A percentile compares a stretch with the other conserved stretches of the same genome.
Evolutionary conservation across 768 basidiomycete species (phyloP).

Genomic region (Boletus pseudopeckii): DNA sequence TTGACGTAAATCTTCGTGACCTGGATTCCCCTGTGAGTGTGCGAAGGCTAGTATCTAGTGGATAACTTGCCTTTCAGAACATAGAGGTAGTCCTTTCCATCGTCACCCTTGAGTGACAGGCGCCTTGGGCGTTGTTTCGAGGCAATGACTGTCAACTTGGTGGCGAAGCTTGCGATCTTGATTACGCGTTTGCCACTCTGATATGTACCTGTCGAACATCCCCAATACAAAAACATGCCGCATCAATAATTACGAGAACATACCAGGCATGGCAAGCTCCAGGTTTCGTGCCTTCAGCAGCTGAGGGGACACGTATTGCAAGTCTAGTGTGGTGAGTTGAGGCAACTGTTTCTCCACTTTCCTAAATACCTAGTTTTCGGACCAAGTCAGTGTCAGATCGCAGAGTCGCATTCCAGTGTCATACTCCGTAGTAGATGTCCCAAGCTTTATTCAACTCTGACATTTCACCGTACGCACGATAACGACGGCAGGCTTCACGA

Average conservation of each 20-base stretch:
- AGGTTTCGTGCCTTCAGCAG: conserved; percentile 85
- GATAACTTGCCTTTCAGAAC: conserved; percentile 68
- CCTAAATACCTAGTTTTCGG: conserved; percentile 73
- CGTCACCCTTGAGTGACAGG: conserved; percentile 80
- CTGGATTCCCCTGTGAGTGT: conserved; percentile 36
- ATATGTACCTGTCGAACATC: conserved; percentile 67
- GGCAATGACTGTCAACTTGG: conserved; percentile 88
- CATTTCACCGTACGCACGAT: conserved; percentile 80
- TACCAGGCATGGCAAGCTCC: conserved; percentile 94
- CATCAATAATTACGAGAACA: not conserved
- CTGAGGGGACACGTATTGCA: conserved; percentile 96
- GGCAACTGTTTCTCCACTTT: conserved; percentile 94
- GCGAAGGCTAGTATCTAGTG: not conserved
- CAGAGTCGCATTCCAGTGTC: conserved; percentile 20
- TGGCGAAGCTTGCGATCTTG: conserved; percentile 78
- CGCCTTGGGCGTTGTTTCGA: conserved; percentile 96
- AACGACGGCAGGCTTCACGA: conserved; percentile 84
- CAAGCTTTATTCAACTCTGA: conserved; percentile 94
- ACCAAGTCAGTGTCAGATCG: conserved; percentile 1
- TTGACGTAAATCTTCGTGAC: conserved; percentile 97
- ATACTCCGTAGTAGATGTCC: conserved; percentile 95
- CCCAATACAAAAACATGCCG: not conserved
- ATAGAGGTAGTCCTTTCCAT: conserved; percentile 92
- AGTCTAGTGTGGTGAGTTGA: conserved; percentile 81
- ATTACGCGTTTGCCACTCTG: conserved; percentile 83